Evolutionary conservation across 257 asterid species (phyloP).

Genomic region (Plantago ovata): DNA sequence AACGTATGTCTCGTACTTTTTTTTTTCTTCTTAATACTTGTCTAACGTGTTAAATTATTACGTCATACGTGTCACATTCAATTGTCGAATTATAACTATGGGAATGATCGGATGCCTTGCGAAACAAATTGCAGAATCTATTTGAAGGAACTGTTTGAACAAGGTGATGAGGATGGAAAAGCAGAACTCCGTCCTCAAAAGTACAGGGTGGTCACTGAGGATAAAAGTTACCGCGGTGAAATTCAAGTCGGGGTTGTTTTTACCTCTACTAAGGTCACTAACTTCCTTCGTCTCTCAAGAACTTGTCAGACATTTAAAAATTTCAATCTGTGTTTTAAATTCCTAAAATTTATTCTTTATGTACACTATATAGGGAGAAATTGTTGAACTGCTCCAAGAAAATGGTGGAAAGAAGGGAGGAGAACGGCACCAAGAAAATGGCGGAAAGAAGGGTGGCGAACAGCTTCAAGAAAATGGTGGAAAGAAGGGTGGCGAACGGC

Average conservation of each 20-base stretch:
- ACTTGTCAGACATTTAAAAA: neutral
- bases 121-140: slow-evolving; percentile 40
- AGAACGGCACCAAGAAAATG: slow-evolving; percentile 1
- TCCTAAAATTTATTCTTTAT: neutral
- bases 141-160: slow-evolving; percentile 51
- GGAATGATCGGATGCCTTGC: neutral
- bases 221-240: slow-evolving; percentile 53
- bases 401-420: too few relatives aligned
- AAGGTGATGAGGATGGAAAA: slow-evolving; percentile 55
- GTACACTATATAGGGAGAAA: slow-evolving; percentile 3
- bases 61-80: neutral
- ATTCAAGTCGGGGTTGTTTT: slow-evolving; percentile 58
- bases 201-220: slow-evolving; percentile 41
- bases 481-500: slow-evolving; percentile 1
- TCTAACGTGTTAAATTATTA: too few relatives aligned
- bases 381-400: too few relatives aligned
- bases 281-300: neutral
- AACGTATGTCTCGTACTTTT: slow-evolving; percentile 30
- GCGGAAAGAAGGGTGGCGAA: slow-evolving; percentile 7
- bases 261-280: slow-evolving; percentile 36
- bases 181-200: slow-evolving; percentile 48
- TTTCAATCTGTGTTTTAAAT: neutral
- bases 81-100: neutral
- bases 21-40: neutral
- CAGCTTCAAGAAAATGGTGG: slow-evolving; percentile 9